Conservation (phyloP, 208 protist species). For the Wallacemonas sp. region DNA sequence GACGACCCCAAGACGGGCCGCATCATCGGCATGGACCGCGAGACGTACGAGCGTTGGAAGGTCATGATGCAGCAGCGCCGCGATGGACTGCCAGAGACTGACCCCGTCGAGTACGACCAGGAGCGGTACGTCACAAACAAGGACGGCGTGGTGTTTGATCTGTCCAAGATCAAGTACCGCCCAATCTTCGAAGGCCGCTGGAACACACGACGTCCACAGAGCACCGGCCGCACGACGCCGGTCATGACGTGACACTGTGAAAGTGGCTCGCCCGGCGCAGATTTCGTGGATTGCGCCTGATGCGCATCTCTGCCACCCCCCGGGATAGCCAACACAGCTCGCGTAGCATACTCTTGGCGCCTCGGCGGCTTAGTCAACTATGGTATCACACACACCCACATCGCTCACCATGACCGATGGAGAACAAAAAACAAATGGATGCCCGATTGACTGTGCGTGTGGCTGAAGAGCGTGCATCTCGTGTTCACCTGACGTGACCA, state of each 20-base stretch:
- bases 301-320: neutral
- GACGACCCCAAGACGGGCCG: constrained; percentile 87
- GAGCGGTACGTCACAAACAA: constrained; percentile 89
- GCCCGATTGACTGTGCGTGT: too few species aligned
- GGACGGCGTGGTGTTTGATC: constrained; percentile 82
- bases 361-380: neutral
- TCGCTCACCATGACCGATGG: too few species aligned
- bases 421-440: constrained; percentile 3
- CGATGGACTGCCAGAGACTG: constrained; percentile 58
- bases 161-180: constrained; percentile 87
- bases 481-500: too few species aligned
- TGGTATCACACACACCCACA: neutral
- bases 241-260: constrained; percentile 62
- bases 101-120: constrained; percentile 89
- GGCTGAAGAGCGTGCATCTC: too few species aligned
- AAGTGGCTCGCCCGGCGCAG: too few species aligned
- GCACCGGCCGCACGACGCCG: constrained; percentile 81
- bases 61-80: constrained; percentile 83
- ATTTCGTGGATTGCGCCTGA: too few species aligned
- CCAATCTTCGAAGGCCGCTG: constrained; percentile 85
- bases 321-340: too few species aligned
- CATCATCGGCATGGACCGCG: constrained; percentile 84
- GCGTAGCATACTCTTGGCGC: neutral
- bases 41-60: constrained; percentile 82
- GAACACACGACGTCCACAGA: constrained; percentile 78